Base-by-base conservation (phyloP, 257 asterid genomes). In the Prunella vulgaris region DNA sequence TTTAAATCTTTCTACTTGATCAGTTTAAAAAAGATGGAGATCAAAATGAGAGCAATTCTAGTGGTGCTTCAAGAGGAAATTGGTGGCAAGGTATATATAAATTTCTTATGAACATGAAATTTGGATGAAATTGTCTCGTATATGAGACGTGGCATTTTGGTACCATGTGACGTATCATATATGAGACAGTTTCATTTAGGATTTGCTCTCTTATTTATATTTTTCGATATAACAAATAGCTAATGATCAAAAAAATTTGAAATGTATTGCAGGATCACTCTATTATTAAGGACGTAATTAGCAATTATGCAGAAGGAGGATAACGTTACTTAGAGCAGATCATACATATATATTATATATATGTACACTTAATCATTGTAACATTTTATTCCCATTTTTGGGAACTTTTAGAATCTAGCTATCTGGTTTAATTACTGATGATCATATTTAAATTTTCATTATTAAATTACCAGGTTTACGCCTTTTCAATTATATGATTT, bases 21-120 rank as follows among this genome's bases (percentile, higher is more conserved):
- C 85, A 88, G 95, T 42, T 70, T 42, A 81, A 81, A 77, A 87
- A 81, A 71, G 85, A 86, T 60, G 90, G 81, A 10, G 81, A 84
- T 52, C 79, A 70, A n/a, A 82, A 81, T 68, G 95, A 83, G 25
- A 77, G 80, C 69, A 83, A 81, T 66, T 66, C 85, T 21, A 81
- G 74, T 21, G 60, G 81, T 65, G 97, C 93, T 59, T 84, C 96
- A 1, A 81, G 95, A 81, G 96, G 97, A 76, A 85, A 91, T 63
- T 91, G 96, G 97, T 90, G 96, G 97, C 81, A 86, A 80, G 96
- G 94, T 86, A 83, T 15, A 7, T 33, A n/a, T n/a, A n/a, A n/a
- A n/a, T n/a, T n/a, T n/a, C n/a, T n/a, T n/a, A n/a, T n/a, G n/a
- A n/a, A n/a, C n/a, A n/a, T n/a, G n/a, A n/a, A n/a, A n/a, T n/a